These are phyloP conservation scores for Neckera pumila DNA, from an alignment of 225 moss, liverwort and hornwort species.

Conservation along the genomic window DNA sequence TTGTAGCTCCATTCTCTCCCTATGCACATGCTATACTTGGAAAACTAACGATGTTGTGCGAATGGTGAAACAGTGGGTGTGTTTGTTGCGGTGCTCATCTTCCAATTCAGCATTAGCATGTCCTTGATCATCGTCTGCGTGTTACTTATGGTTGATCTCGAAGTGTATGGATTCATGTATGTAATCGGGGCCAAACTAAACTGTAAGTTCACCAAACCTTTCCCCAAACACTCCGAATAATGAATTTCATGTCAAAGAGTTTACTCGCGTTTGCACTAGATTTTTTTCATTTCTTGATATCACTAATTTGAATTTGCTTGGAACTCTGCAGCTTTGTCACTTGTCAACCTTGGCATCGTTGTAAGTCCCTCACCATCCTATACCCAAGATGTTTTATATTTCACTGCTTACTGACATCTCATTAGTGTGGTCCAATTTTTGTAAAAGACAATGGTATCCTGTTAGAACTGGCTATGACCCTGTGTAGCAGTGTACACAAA, in stretches of 20 bases:
- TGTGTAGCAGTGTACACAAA: background rate
- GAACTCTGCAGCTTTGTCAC: constrained; percentile 59
- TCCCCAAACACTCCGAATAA: background rate
- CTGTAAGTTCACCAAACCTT: constrained; percentile 18
- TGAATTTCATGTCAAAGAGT: background rate
- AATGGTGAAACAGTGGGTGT: constrained; percentile 66
- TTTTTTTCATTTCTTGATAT: background rate
- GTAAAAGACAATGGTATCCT: background rate
- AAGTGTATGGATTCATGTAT: constrained; percentile 87
- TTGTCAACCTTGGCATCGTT: constrained; percentile 96
- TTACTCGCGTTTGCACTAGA: background rate
- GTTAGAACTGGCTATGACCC: background rate
- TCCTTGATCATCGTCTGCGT: constrained; percentile 64
- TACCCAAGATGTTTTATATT: background rate
- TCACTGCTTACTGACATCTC: background rate
- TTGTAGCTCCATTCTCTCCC: background rate
- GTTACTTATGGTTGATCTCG: constrained; percentile 77
- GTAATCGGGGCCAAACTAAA: constrained; percentile 86
- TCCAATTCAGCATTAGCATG: constrained; percentile 86
- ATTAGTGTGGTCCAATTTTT: background rate
- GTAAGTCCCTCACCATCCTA: constrained; percentile 23
- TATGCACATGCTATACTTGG: background rate
- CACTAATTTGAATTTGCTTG: background rate
- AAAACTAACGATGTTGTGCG: background rate
- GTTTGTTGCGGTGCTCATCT: constrained; percentile 73